phyloP scores from a whole-genome alignment of 306 rosid genomes.

The Ochetophila trinervis region DNA sequence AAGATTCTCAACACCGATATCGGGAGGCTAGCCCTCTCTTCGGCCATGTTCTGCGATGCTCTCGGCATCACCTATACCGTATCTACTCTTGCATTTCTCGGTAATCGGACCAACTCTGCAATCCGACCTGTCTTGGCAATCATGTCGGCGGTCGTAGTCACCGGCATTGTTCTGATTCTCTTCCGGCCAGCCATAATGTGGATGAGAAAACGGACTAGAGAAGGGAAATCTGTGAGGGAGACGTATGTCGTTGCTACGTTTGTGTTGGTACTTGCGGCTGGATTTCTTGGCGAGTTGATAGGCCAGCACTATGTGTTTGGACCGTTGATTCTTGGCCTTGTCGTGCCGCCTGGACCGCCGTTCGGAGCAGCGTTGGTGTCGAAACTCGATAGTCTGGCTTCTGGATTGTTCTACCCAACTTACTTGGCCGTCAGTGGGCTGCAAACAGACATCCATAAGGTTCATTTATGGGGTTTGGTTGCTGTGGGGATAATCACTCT shows the following conservation, averaged over 20 bases:
- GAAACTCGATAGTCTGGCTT: constrained; percentile 39
- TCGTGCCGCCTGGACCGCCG: constrained; percentile 63
- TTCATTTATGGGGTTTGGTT: constrained; percentile 17
- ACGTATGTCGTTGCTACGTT: constrained; percentile 14
- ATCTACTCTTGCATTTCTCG: constrained; percentile 10
- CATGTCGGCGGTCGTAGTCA: constrained; percentile 15
- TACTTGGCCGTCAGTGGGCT: constrained; percentile 57
- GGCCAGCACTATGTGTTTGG: constrained; percentile 61
- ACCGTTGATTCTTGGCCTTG: constrained; percentile 50
- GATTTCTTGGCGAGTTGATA: constrained; percentile 35
- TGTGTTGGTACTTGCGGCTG: constrained; percentile 27
- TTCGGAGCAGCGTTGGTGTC: constrained; percentile 44
- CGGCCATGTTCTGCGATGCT: constrained; percentile 38
- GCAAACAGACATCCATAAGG: constrained; percentile 41
- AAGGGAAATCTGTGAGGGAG: constrained; percentile 32
- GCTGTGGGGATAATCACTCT: constrained; percentile 20
- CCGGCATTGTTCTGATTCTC: constrained; percentile 12
- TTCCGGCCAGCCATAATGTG: constrained; percentile 33
- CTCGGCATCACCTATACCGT: constrained; percentile 20
- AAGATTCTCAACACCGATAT: constrained; percentile 53
- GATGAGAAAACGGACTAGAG: constrained; percentile 18
- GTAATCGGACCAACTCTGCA: neutral
- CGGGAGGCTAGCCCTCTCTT: constrained; percentile 50
- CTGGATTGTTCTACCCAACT: constrained; percentile 45
- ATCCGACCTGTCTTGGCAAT: neutral